Percentiles rank a stretch among this genome's conserved stretches.
These are phyloP conservation scores for Jamesozyma hellenica DNA, from an alignment of 805 yeast genomes.

Conservation along the genomic window DNA sequence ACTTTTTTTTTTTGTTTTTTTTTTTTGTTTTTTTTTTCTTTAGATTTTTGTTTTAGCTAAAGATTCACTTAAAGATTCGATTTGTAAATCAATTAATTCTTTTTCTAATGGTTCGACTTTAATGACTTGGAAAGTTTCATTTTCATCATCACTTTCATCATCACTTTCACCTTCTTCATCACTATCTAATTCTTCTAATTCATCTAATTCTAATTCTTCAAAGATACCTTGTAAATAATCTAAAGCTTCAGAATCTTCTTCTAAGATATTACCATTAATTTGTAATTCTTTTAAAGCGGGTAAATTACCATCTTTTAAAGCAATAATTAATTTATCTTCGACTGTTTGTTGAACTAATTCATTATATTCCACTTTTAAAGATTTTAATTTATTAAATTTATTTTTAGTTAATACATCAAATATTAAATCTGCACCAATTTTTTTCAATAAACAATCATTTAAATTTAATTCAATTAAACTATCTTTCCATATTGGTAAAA, in stretches of 20 bases:
- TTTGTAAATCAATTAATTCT: slow-evolving; percentile 33
- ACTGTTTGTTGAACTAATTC: slow-evolving; percentile 68
- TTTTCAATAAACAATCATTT: slow-evolving; percentile 80
- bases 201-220: slow-evolving; percentile 87
- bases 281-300: slow-evolving; percentile 59
- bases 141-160: slow-evolving; percentile 30
- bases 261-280: slow-evolving; percentile 86
- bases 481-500: slow-evolving; percentile 51
- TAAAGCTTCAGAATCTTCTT: slow-evolving; percentile 71
- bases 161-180: slow-evolving; percentile 41
- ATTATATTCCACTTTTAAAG: slow-evolving; percentile 74
- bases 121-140: slow-evolving; percentile 41
- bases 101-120: slow-evolving; percentile 34
- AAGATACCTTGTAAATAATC: slow-evolving; percentile 53
- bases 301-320: slow-evolving; percentile 44
- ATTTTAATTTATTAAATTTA: slow-evolving; percentile 37
- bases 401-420: slow-evolving; percentile 39
- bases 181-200: slow-evolving; percentile 70
- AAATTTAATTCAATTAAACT: slow-evolving; percentile 66
- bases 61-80: slow-evolving; percentile 42
- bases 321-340: slow-evolving; percentile 37
- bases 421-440: slow-evolving; percentile 57
- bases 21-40: too few relatives aligned
- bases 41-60: slow-evolving; percentile 46
- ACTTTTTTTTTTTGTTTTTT: too few relatives aligned